A percentile compares a stretch with the other conserved stretches of the same genome.
These are phyloP conservation scores for Clavaria fumosa DNA, from an alignment of 768 basidiomycete genomes.

Conservation along the genomic window DNA sequence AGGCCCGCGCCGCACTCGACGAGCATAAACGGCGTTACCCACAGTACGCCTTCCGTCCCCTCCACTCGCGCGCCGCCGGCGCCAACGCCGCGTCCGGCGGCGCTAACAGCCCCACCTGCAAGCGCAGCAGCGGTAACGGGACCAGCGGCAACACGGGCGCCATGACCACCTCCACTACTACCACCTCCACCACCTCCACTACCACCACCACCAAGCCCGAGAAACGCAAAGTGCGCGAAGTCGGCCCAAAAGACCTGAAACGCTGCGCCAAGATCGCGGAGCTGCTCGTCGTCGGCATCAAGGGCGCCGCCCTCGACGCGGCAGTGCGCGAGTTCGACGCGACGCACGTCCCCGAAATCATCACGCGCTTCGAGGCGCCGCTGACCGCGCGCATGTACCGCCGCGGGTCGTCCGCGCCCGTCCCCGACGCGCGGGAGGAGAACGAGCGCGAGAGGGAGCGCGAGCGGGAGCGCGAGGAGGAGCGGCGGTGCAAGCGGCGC, in stretches of 20 bases:
- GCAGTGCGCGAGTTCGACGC: constrained; percentile 42
- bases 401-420: constrained; percentile 49
- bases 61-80: constrained; percentile 31
- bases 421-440: constrained; percentile 19
- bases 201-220: too few relatives aligned
- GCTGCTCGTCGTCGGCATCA: constrained; percentile 40
- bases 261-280: constrained; percentile 56
- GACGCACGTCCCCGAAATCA: constrained; percentile 38
- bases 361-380: constrained; percentile 59
- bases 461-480: too few relatives aligned
- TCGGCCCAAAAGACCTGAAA: constrained; percentile 44
- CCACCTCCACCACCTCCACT: too few relatives aligned
- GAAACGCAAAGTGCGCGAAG: constrained; percentile 47
- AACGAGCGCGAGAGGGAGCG: too few relatives aligned
- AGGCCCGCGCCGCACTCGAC: constrained; percentile 56
- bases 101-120: too few relatives aligned
- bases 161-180: too few relatives aligned
- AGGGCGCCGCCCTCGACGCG: constrained; percentile 38
- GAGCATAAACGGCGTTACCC: constrained; percentile 68
- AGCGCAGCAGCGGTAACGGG: too few relatives aligned
- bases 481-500: too few relatives aligned
- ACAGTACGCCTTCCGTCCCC: constrained; percentile 57
- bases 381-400: constrained; percentile 57
- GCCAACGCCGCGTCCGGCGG: too few relatives aligned
- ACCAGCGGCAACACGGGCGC: too few relatives aligned